Percentiles rank a stretch among this genome's conserved stretches.
These are phyloP conservation scores for Phytopythium boreale DNA, from an alignment of 352 stramenopile genomes.

Conservation along the genomic window DNA sequence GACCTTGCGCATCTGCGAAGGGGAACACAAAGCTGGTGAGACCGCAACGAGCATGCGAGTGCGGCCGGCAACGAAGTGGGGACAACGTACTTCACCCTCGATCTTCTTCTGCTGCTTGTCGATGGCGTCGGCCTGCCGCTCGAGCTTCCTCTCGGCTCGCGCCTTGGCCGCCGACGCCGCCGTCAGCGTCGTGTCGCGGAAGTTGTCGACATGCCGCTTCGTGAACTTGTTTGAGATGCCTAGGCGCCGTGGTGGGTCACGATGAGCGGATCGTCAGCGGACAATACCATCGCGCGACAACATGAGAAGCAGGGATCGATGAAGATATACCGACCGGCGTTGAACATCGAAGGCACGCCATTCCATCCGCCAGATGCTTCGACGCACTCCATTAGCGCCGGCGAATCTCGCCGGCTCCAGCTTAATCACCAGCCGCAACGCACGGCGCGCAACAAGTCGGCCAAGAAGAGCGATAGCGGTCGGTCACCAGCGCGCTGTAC, in stretches of 20 bases:
- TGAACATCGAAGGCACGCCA: slow-evolving; percentile 30
- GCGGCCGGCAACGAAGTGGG: too few species aligned
- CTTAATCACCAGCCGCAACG: too few species aligned
- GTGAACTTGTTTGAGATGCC: slow-evolving; percentile 85
- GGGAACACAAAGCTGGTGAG: background rate
- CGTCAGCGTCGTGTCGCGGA: slow-evolving; percentile 70
- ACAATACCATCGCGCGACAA: too few species aligned
- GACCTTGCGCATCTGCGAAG: slow-evolving; percentile 69
- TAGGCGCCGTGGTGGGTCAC: slow-evolving; percentile 17
- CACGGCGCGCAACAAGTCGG: too few species aligned
- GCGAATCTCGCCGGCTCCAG: too few species aligned
- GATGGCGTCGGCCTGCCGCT: slow-evolving; percentile 64
- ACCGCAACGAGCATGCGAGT: background rate
- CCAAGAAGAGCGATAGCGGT: too few species aligned
- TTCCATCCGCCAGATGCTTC: slow-evolving; percentile 26
- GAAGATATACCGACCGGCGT: slow-evolving; percentile 19
- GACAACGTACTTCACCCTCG: slow-evolving; percentile 46
- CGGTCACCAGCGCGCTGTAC: too few species aligned
- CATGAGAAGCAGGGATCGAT: background rate
- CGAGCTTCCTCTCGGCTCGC: slow-evolving; percentile 57
- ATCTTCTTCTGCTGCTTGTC: slow-evolving; percentile 82
- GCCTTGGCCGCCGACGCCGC: slow-evolving; percentile 65
- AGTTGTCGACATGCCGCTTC: slow-evolving; percentile 62
- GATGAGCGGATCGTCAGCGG: too few species aligned
- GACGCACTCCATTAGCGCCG: slow-evolving; percentile 25